phyloP scores from a whole-genome alignment of 139 green algal species.

The Volvox africanus region DNA sequence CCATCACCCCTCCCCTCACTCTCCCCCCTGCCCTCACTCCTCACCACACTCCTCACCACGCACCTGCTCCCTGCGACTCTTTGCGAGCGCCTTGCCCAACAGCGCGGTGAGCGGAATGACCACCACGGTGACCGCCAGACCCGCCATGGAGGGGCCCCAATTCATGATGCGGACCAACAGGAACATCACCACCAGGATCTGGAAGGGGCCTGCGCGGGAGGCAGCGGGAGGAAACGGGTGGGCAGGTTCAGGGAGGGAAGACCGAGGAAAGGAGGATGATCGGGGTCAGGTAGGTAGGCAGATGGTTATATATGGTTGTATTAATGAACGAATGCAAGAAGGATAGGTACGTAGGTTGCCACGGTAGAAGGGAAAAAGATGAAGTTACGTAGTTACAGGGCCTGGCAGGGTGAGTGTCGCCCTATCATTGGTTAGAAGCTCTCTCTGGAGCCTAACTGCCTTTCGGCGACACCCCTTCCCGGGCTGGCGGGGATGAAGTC shows the following conservation, averaged over 20 bases:
- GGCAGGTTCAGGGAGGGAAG: neutral
- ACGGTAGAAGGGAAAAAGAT: no score
- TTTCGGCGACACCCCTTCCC: no score
- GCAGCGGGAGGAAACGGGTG: neutral
- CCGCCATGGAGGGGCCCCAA: conserved; percentile 76
- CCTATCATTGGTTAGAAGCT: no score
- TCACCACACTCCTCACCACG: neutral
- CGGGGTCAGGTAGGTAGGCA: no score
- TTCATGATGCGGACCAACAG: conserved; percentile 84
- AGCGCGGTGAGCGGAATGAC: conserved; percentile 84
- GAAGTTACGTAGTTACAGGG: no score
- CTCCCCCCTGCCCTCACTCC: neutral
- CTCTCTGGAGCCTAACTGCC: no score
- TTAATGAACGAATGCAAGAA: no score
- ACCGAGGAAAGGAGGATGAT: neutral
- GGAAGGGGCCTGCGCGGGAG: conserved; percentile 5
- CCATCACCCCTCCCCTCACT: neutral
- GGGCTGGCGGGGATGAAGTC: no score
- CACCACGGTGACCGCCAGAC: conserved; percentile 77
- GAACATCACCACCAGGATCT: conserved; percentile 85
- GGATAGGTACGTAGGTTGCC: no score
- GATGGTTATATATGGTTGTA: no score
- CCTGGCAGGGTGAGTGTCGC: no score
- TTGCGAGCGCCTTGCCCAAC: conserved; percentile 71
- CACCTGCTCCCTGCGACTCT: conserved; percentile 55